phyloP scores from a whole-genome alignment of 352 stramenopile genomes.

The Globisporangium paddicum region DNA sequence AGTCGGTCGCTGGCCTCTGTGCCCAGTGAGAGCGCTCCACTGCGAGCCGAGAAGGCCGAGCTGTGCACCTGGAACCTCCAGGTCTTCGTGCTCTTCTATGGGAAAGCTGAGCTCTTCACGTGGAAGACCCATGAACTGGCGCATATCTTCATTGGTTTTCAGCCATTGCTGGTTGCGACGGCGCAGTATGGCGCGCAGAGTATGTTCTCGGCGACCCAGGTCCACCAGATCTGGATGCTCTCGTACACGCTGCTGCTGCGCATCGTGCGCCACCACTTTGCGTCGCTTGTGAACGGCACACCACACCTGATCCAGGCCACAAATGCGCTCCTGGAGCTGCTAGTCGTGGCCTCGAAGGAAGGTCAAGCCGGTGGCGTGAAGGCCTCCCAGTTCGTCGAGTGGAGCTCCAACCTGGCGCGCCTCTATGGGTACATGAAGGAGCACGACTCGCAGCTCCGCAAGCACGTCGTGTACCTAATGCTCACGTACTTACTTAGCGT shows the following conservation, averaged over 20 bases:
- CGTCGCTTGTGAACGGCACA: constrained; percentile 58
- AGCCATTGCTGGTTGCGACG: constrained; percentile 36
- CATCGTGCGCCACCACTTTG: constrained; percentile 73
- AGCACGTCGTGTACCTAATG: constrained; percentile 83
- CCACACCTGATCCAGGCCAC: constrained; percentile 61
- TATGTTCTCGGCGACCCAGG: constrained; percentile 22
- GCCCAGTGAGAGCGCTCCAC: neutral
- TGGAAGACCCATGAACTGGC: constrained; percentile 73
- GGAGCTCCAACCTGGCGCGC: constrained; percentile 80
- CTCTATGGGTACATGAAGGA: constrained; percentile 87
- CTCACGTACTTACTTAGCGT: constrained; percentile 61
- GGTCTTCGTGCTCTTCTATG: constrained; percentile 63
- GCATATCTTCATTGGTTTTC: constrained; percentile 63
- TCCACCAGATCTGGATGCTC: constrained; percentile 73
- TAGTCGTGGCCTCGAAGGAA: constrained; percentile 24
- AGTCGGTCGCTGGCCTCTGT: constrained; percentile 23
- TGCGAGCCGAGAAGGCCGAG: constrained; percentile 6
- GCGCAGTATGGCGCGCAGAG: constrained; percentile 20
- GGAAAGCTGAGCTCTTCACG: constrained; percentile 73
- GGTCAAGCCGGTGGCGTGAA: neutral
- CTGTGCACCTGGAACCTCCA: constrained; percentile 51
- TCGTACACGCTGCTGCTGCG: constrained; percentile 78
- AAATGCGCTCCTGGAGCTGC: constrained; percentile 63
- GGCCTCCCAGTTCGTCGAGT: constrained; percentile 33
- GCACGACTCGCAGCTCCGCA: constrained; percentile 70